These are phyloP conservation scores for Elongisporangium senticosum DNA, from an alignment of 352 stramenopile species.

Conservation along the genomic window DNA sequence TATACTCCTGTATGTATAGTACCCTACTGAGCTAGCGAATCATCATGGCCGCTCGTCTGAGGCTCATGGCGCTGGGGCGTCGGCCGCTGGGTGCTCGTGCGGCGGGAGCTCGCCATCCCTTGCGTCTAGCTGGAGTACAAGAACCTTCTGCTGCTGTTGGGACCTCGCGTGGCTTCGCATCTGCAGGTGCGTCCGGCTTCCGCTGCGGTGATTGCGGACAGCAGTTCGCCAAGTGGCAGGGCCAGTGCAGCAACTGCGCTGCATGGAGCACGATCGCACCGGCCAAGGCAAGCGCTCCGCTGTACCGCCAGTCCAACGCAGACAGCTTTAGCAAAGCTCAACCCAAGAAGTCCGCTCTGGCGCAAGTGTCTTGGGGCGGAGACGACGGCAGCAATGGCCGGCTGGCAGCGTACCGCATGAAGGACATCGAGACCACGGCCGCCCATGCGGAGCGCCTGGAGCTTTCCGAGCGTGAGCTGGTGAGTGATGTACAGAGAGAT, in stretches of 20 bases:
- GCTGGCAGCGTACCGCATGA: slow-evolving; percentile 42
- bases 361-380: slow-evolving; percentile 28
- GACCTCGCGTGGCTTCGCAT: not conserved
- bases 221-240: slow-evolving; percentile 77
- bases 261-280: slow-evolving; percentile 89
- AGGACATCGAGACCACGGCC: slow-evolving; percentile 54
- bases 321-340: slow-evolving; percentile 36
- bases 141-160: not conserved
- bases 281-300: slow-evolving; percentile 22
- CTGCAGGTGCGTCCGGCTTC: slow-evolving; percentile 14
- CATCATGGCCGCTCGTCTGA: not conserved
- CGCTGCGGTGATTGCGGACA: slow-evolving; percentile 56
- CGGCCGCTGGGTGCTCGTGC: not conserved
- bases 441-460: slow-evolving; percentile 42
- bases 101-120: not conserved
- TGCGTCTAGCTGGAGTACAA: not conserved
- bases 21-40: not conserved
- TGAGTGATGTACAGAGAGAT: slow-evolving; percentile 7
- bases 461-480: slow-evolving; percentile 67
- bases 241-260: slow-evolving; percentile 81
- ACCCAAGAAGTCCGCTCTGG: slow-evolving; percentile 15
- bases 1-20: not conserved
- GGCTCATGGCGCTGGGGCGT: not conserved
- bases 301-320: slow-evolving; percentile 61
- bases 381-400: slow-evolving; percentile 4